These are phyloP conservation scores for Apophysomyces ossiformis DNA, from an alignment of 371 early-diverging fungal species.

Conservation along the genomic window DNA sequence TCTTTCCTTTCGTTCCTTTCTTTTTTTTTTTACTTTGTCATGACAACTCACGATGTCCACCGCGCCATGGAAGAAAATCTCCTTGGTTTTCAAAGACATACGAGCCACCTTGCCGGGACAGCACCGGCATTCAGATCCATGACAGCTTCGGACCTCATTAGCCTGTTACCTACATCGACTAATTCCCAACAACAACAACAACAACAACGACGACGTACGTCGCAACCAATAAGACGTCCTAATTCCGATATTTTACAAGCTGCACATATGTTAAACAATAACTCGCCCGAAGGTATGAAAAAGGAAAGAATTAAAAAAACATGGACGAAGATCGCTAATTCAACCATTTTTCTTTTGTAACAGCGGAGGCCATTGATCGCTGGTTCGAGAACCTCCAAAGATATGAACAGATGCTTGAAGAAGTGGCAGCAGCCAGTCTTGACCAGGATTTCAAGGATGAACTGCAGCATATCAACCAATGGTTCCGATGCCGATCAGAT, in stretches of 20 bases:
- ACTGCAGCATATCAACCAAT: slow-evolving; percentile 91
- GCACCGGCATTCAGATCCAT: slow-evolving; percentile 30
- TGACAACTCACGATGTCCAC: slow-evolving; percentile 41
- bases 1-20: neutral
- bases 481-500: slow-evolving; percentile 91
- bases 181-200: neutral
- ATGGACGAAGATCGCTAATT: neutral
- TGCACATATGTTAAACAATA: slow-evolving; percentile 20
- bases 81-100: slow-evolving; percentile 39
- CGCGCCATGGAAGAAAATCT: slow-evolving; percentile 41
- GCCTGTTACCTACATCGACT: slow-evolving; percentile 13
- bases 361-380: slow-evolving; percentile 84
- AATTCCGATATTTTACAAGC: slow-evolving; percentile 43
- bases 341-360: neutral
- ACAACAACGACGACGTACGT: neutral
- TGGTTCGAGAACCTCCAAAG: slow-evolving; percentile 93
- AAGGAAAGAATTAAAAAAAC: slow-evolving; percentile 10
- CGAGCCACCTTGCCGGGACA: slow-evolving; percentile 17
- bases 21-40: slow-evolving; percentile 10
- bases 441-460: slow-evolving; percentile 95
- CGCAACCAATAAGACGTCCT: slow-evolving; percentile 16
- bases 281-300: slow-evolving; percentile 45
- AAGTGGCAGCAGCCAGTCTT: slow-evolving; percentile 90
- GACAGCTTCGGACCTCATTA: slow-evolving; percentile 44
- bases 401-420: slow-evolving; percentile 93